Percentiles rank a stretch among this genome's conserved stretches.
Conservation (phyloP, 148 eudicot species). For the Chenopodium album region DNA sequence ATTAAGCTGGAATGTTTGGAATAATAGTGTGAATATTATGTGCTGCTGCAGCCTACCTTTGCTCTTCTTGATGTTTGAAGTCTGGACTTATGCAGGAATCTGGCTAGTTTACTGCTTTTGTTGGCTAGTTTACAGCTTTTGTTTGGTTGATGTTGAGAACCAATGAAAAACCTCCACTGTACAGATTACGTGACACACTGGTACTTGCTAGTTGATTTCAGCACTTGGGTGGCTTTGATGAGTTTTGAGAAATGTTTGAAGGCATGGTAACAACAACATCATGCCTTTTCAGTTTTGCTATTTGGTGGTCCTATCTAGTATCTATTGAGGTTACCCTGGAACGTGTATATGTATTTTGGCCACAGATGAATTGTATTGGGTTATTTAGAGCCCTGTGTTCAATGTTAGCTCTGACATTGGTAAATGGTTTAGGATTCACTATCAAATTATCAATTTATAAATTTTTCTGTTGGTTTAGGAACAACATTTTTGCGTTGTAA, state of each 20-base stretch:
- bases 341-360: neutral
- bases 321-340: neutral
- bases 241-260: conserved; percentile 36
- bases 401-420: too few relatives aligned
- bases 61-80: conserved; percentile 33
- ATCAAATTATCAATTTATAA: too few relatives aligned
- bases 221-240: conserved; percentile 32
- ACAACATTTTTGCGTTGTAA: too few relatives aligned
- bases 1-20: conserved; percentile 19
- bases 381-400: too few relatives aligned
- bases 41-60: neutral
- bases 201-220: conserved; percentile 30
- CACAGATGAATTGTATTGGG: neutral
- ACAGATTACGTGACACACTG: conserved; percentile 23
- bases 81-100: conserved; percentile 37
- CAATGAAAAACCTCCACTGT: conserved; percentile 29
- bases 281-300: neutral
- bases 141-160: conserved; percentile 41
- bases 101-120: conserved; percentile 37
- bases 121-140: conserved; percentile 38
- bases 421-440: too few relatives aligned
- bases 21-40: neutral
- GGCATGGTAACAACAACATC: conserved; percentile 34
- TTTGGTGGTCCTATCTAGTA: neutral
- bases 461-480: too few relatives aligned